A percentile compares a stretch with the other conserved stretches of the same genome.
These are phyloP conservation scores for Pilobolus umbonatus DNA, from an alignment of 192 early-diverging fungal genomes.

Conservation along the genomic window DNA sequence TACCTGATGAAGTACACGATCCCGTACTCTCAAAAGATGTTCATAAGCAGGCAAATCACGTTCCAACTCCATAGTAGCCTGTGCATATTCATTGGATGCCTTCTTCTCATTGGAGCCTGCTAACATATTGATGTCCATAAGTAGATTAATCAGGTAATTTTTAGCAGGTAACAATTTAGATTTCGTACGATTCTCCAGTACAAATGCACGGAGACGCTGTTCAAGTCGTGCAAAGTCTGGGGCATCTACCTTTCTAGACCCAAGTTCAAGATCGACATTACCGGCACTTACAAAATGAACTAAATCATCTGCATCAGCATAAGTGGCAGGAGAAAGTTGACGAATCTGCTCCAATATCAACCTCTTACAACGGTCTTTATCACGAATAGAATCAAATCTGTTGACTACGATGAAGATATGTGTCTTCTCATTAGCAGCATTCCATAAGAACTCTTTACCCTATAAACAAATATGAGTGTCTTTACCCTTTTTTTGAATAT, in stretches of 20 bases:
- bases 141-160: conserved; percentile 81
- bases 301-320: conserved; percentile 81
- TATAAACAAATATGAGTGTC: conserved; percentile 30
- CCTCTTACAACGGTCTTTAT: conserved; percentile 90
- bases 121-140: conserved; percentile 73
- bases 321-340: conserved; percentile 91
- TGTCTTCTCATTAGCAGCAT: conserved; percentile 97
- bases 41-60: conserved; percentile 70
- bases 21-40: conserved; percentile 67
- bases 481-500: conserved; percentile 6
- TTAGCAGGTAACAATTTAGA: conserved; percentile 94
- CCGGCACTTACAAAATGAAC: conserved; percentile 95
- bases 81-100: conserved; percentile 53
- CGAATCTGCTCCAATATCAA: conserved; percentile 96
- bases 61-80: conserved; percentile 59
- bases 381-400: conserved; percentile 89
- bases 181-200: conserved; percentile 90
- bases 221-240: conserved; percentile 80
- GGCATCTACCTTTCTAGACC: conserved; percentile 30
- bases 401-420: conserved; percentile 99
- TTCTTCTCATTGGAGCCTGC: conserved; percentile 65
- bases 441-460: conserved; percentile 95
- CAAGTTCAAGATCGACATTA: conserved; percentile 29
- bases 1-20: conserved; percentile 59
- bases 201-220: conserved; percentile 82